A percentile compares a stretch with the other conserved stretches of the same genome.
Evolutionary conservation across 2,329 filamentous ascomycete genomes (phyloP).

Genomic region (Thermoascus crustaceus): DNA sequence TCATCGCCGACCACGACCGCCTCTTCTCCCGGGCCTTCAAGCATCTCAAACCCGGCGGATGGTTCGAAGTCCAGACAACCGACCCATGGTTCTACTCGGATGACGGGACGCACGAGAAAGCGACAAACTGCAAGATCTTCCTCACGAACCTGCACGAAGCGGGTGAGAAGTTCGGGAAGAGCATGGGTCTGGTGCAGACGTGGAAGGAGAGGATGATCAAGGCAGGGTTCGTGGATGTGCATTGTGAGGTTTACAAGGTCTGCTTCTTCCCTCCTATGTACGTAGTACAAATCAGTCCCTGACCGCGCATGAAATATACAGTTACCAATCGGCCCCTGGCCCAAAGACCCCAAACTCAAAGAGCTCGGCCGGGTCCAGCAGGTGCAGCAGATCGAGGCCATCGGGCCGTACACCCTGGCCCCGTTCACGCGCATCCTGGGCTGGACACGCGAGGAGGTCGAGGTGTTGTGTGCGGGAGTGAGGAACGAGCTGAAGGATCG

Average conservation of each 20-base stretch:
- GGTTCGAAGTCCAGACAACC: conserved; percentile 30
- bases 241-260: neutral
- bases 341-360: conserved; percentile 7
- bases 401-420: conserved; percentile 15
- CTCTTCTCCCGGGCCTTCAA: conserved; percentile 23
- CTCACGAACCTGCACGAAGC: conserved; percentile 21
- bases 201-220: conserved; percentile 20
- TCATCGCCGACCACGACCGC: conserved; percentile 27
- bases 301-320: neutral
- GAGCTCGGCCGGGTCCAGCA: conserved; percentile 8
- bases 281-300: neutral
- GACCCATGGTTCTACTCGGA: conserved; percentile 21
- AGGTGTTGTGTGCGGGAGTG: conserved; percentile 7
- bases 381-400: conserved; percentile 9
- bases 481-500: conserved; percentile 8
- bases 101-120: conserved; percentile 22
- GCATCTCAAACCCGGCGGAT: conserved; percentile 28
- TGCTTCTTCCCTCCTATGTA: neutral
- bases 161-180: conserved; percentile 26
- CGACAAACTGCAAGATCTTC: conserved; percentile 21
- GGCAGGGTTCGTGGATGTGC: conserved; percentile 25
- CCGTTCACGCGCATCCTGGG: conserved; percentile 15
- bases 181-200: conserved; percentile 25
- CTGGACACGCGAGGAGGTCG: conserved; percentile 12
- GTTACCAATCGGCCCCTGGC: neutral